These are phyloP conservation scores for Solanum ossicruentum DNA, from an alignment of 257 asterid species.

Conservation along the genomic window DNA sequence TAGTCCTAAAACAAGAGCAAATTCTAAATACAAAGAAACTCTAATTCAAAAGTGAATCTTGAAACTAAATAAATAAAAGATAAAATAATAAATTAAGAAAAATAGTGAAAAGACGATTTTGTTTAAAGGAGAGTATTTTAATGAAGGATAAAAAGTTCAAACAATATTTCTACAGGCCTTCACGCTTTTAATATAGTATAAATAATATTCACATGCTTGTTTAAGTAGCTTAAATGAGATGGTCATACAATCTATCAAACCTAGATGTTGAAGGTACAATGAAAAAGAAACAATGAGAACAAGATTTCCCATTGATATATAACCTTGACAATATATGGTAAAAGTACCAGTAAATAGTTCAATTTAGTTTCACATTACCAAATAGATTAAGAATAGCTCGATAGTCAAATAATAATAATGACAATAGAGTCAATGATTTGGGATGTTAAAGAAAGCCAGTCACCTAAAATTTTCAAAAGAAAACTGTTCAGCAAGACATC, in stretches of 20 bases:
- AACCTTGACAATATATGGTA: neutral
- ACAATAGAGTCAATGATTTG: neutral
- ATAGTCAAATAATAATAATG: neutral
- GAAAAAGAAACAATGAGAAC: neutral
- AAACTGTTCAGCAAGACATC: neutral
- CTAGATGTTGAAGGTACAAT: neutral
- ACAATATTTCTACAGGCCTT: too few relatives aligned
- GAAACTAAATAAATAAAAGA: too few relatives aligned
- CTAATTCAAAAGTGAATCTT: too few relatives aligned
- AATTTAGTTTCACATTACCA: neutral
- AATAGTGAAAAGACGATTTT: too few relatives aligned
- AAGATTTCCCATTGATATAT: neutral
- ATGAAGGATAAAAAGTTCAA: too few relatives aligned
- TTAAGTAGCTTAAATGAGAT: neutral
- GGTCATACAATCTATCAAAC: neutral
- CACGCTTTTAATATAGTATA: too few relatives aligned
- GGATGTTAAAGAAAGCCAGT: neutral
- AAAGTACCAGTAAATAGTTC: neutral
- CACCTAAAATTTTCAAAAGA: neutral
- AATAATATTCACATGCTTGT: neutral
- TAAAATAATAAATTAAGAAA: too few relatives aligned
- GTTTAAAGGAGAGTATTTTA: too few relatives aligned
- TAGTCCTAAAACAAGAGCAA: too few relatives aligned
- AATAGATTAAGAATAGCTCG: neutral
- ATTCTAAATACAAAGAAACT: too few relatives aligned